These are phyloP conservation scores for Cadophora gregata DNA, from an alignment of 2,329 filamentous ascomycete species.

Conservation along the genomic window DNA sequence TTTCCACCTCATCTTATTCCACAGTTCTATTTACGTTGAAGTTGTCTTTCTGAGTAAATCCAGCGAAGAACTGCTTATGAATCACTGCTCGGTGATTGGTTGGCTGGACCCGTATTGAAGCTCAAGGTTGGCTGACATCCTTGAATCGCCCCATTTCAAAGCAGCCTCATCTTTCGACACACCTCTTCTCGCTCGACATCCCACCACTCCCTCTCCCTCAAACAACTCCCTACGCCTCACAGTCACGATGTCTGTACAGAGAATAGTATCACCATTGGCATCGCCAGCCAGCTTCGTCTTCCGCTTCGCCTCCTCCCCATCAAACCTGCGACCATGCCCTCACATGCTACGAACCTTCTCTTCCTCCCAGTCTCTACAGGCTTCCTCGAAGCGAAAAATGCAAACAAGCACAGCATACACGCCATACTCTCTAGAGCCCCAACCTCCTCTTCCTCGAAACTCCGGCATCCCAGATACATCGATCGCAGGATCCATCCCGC, in stretches of 20 bases:
- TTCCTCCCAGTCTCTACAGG: conserved; percentile 48
- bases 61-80: conserved; percentile 18
- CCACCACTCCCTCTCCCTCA: neutral
- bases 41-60: neutral
- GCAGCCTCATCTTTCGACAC: neutral
- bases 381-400: conserved; percentile 64
- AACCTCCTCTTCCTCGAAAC: conserved; percentile 61
- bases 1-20: neutral
- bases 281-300: conserved; percentile 40
- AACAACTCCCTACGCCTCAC: conserved; percentile 1
- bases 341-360: conserved; percentile 54
- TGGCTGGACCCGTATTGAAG: neutral
- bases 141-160: conserved; percentile 8
- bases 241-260: conserved; percentile 41
- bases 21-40: neutral
- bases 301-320: conserved; percentile 41
- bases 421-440: conserved; percentile 61
- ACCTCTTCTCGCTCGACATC: neutral
- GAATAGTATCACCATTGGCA: conserved; percentile 41
- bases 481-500: conserved; percentile 55
- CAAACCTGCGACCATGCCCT: conserved; percentile 48
- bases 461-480: conserved; percentile 64
- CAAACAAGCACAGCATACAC: conserved; percentile 70
- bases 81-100: conserved; percentile 27
- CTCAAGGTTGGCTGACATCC: conserved; percentile 9